Conservation (phyloP, 371 early-diverging fungal species). For the Mucor piriformis region DNA sequence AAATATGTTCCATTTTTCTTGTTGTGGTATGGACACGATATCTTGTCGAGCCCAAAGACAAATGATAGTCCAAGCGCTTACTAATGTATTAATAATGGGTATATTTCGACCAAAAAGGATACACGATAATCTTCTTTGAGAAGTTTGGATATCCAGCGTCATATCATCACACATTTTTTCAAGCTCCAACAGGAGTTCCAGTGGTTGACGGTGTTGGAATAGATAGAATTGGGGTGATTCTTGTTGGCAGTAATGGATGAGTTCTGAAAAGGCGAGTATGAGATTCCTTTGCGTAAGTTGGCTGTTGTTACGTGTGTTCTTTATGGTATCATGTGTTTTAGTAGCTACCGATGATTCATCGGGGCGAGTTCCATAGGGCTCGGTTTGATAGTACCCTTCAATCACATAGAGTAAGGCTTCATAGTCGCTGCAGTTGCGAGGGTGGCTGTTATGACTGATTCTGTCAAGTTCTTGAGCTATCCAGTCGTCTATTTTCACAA, state of each 20-base stretch:
- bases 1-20: slow-evolving; percentile 7
- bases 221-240: not conserved
- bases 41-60: slow-evolving; percentile 12
- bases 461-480: slow-evolving; percentile 12
- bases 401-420: slow-evolving; percentile 5
- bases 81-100: not conserved
- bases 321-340: not conserved
- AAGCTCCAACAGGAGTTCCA: slow-evolving; percentile 6
- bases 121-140: not conserved
- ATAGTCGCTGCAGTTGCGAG: slow-evolving; percentile 3
- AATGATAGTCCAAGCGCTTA: slow-evolving; percentile 10
- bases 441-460: not conserved
- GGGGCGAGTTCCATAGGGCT: not conserved
- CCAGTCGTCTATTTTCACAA: slow-evolving; percentile 1
- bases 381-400: slow-evolving; percentile 4
- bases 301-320: not conserved
- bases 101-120: slow-evolving; percentile 10
- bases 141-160: not conserved
- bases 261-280: not conserved
- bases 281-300: slow-evolving; percentile 7
- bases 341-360: not conserved
- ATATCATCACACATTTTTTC: slow-evolving; percentile 6
- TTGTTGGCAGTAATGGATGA: not conserved
- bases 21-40: not conserved
- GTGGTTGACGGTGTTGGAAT: slow-evolving; percentile 3